Evolutionary conservation across 1,139 yeast species (phyloP), one percentile per base, ranked within the genome.

Genomic region (Hemisphaericaspora xylanilytica): DNA sequence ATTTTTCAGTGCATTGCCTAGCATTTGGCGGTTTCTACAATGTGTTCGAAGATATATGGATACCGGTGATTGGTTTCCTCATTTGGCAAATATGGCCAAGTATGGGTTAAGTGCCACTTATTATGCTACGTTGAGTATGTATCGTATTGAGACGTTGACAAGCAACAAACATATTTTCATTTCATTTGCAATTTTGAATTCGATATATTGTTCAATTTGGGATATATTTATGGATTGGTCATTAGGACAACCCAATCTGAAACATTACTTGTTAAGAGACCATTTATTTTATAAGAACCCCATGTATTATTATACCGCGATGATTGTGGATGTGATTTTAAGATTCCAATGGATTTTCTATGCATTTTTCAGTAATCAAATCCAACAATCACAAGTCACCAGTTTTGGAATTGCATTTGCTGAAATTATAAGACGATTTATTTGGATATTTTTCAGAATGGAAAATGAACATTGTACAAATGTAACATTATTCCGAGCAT

Each of bases 151-250:
- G 30, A 65, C 70, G 11, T 51, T 65, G 0, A 43, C 55, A 1
- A 52, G 57, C 11, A 67, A 76, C 47, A 69, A 83, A 42, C 75
- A 77, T 0, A 69, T 76, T 1, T 85, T 88, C 52, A 85, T 92
- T 21, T 61, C 80, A 1, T 76, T 89, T 65, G 97, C 96, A 0
- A 58, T 75, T 1, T 48, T 86, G 32, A 90, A 92, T 57, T 81
- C 97, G 0, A 42, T 83, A 1, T 78, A 76, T 53, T 73, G 89
- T 21, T 62, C 86, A 0, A 50, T 81, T 10, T 92, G 98, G 98
- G 98, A 92, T 62, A 64, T 94, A 9, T 68, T 88, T 27, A 88
- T 92, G 96, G 98, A 92, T 67, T 94, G 96, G 90, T 89, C 97
- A 1, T 67, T 92, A 50, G 67, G 85, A 42, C 96, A 89, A 57